Base-by-base conservation (phyloP, 768 basidiomycete genomes). In the Cystobasidium ongulense region DNA sequence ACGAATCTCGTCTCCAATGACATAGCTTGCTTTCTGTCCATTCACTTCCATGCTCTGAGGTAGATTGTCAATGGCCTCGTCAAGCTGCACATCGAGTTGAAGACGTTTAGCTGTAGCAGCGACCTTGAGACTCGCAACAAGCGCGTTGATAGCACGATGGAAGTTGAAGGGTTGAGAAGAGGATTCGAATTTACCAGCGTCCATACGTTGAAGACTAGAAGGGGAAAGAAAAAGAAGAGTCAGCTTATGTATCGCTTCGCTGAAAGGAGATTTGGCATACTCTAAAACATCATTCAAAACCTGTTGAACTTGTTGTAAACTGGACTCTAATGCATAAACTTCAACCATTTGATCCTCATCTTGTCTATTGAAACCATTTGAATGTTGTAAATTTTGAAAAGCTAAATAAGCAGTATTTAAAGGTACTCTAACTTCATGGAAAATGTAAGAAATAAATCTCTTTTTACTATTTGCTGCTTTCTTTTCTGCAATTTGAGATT, bases 351-450 rank as follows among this genome's bases (percentile, higher is more conserved):
- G 89, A 41, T 88, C 86, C 76, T 86, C 76, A 18, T 79, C 73
- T n/a, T 77, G 52, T 25, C 76, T 87, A 1, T 85, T 84, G 54
- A 95, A 85, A 0, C 86, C 85, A 8, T 88, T 87, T 0, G 87
- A 87, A 0, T 90, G 91, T 75, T 90, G 88, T 86, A 95, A 88
- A 78, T 97, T 95, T 82, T 96, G 93, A 21, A 94, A 89, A 0
- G 93, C 91, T 62, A 95, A 83, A 17, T 80, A 75, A 25, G 84
- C 85, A 17, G 85, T 85, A 75, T 85, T 85, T 76, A 86, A 82
- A 31, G 85, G 85, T 1, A 86, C 80, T 35, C 79, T 81, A 57
- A 85, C 85, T 57, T 81, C 78, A 76, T 85, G 84, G 76, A 85
- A 85, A 77, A 85, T 79, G 75, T 80, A 82, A 17, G 81, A 82